A percentile compares a stretch with the other conserved stretches of the same genome.
Conservation (phyloP, 1,284 basidiomycete genomes). For the Pseudozyma tsukubaensis region DNA sequence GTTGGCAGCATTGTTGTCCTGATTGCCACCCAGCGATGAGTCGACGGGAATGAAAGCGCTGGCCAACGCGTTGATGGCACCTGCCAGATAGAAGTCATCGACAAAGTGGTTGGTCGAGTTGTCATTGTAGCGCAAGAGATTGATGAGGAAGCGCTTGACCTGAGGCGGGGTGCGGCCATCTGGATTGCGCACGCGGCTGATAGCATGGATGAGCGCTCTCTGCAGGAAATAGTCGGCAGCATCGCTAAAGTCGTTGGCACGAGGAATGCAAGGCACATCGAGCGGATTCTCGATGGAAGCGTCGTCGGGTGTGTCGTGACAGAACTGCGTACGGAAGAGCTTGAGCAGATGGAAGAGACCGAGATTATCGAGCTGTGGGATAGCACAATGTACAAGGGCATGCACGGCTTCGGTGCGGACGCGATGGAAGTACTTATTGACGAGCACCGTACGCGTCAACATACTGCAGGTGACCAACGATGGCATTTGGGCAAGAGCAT, state of each 20-base stretch:
- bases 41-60: slow-evolving; percentile 75
- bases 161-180: slow-evolving; percentile 86
- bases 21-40: slow-evolving; percentile 38
- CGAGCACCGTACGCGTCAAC: slow-evolving; percentile 90
- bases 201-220: slow-evolving; percentile 84
- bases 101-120: slow-evolving; percentile 93
- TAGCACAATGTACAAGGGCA: slow-evolving; percentile 88
- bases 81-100: slow-evolving; percentile 90
- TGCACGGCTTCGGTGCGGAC: slow-evolving; percentile 93
- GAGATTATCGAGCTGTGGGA: slow-evolving; percentile 81
- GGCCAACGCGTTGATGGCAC: slow-evolving; percentile 84
- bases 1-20: slow-evolving; percentile 49
- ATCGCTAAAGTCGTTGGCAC: slow-evolving; percentile 93
- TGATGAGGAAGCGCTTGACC: slow-evolving; percentile 89
- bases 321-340: slow-evolving; percentile 87
- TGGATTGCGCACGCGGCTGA: slow-evolving; percentile 82
- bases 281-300: slow-evolving; percentile 43
- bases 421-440: slow-evolving; percentile 96
- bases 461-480: slow-evolving; percentile 90
- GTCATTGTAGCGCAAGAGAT: slow-evolving; percentile 91
- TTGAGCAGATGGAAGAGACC: slow-evolving; percentile 97
- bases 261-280: slow-evolving; percentile 81
- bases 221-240: slow-evolving; percentile 92
- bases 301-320: slow-evolving; percentile 73
- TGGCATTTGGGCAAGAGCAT: slow-evolving; percentile 78